A percentile compares a stretch with the other conserved stretches of the same genome.
These are phyloP conservation scores for Metschnikowia continentalis DNA, from an alignment of 805 yeast species.

Conservation along the genomic window DNA sequence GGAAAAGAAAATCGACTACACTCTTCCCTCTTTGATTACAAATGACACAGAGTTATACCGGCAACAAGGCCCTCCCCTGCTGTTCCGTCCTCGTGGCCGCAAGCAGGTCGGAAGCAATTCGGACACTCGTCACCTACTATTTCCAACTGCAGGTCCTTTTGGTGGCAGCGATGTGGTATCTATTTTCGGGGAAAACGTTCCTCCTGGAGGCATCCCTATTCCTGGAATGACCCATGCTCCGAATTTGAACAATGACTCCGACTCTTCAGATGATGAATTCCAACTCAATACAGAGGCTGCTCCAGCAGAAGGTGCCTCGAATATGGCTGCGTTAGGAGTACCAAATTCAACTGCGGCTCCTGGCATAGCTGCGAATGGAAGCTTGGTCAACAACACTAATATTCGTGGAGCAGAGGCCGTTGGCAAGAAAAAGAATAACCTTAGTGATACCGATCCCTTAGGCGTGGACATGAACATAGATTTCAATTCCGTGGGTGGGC, in stretches of 20 bases:
- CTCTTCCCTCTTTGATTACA: conserved; percentile 75
- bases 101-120: conserved; percentile 36
- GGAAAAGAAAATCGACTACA: conserved; percentile 61
- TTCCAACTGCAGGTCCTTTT: conserved; percentile 95
- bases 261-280: conserved; percentile 62
- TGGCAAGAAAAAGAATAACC: conserved; percentile 46
- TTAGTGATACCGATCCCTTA: conserved; percentile 89
- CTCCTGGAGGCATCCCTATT: conserved; percentile 45
- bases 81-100: conserved; percentile 28
- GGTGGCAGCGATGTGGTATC: conserved; percentile 94
- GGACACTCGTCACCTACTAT: conserved; percentile 59
- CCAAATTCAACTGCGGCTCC: neutral
- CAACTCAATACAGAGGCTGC: conserved; percentile 2
- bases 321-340: conserved; percentile 22
- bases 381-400: conserved; percentile 23
- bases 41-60: conserved; percentile 28
- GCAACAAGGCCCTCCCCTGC: conserved; percentile 11
- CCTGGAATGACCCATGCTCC: conserved; percentile 29
- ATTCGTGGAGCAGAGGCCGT: conserved; percentile 32
- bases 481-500: conserved; percentile 84
- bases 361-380: conserved; percentile 6
- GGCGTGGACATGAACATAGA: conserved; percentile 86
- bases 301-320: neutral
- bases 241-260: conserved; percentile 47
- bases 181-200: conserved; percentile 65